Evolutionary conservation across 2,329 filamentous ascomycete species (phyloP).

Genomic region (Xylaria sp.): DNA sequence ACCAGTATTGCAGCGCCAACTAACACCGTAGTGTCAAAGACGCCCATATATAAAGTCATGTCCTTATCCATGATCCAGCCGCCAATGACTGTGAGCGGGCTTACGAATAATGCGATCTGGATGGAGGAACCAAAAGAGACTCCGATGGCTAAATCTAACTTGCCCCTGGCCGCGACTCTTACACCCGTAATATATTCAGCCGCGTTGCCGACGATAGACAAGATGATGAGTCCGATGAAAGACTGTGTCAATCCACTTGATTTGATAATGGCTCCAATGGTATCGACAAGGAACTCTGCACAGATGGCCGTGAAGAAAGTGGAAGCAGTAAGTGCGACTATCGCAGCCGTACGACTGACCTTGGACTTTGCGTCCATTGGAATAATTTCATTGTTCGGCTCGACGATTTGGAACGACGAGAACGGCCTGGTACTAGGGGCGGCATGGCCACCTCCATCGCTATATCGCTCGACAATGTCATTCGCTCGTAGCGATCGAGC

Average conservation of each 20-base stretch:
- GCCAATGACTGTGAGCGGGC: constrained; percentile 74
- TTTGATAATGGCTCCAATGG: constrained; percentile 1
- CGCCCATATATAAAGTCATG: constrained; percentile 82
- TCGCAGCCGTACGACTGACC: constrained; percentile 45
- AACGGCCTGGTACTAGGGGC: neutral
- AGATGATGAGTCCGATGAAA: constrained; percentile 13
- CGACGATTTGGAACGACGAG: constrained; percentile 29
- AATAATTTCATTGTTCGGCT: constrained; percentile 57
- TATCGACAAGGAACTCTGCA: constrained; percentile 8
- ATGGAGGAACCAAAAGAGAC: constrained; percentile 75
- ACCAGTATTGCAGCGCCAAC: constrained; percentile 85
- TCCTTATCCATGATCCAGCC: constrained; percentile 72
- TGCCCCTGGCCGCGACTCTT: constrained; percentile 75
- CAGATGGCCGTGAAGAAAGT: constrained; percentile 66
- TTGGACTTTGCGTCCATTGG: constrained; percentile 56
- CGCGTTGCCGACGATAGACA: constrained; percentile 8
- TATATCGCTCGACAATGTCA: constrained; percentile 27
- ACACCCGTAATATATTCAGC: constrained; percentile 50
- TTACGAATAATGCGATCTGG: constrained; percentile 76
- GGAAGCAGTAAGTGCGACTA: constrained; percentile 69
- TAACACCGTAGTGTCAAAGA: constrained; percentile 86
- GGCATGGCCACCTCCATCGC: constrained; percentile 15
- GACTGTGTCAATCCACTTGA: constrained; percentile 16
- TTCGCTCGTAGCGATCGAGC: constrained; percentile 21
- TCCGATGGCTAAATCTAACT: constrained; percentile 77